Evolutionary conservation across 2,329 filamentous ascomycete species (phyloP).

Genomic region (Xylariales sp.): DNA sequence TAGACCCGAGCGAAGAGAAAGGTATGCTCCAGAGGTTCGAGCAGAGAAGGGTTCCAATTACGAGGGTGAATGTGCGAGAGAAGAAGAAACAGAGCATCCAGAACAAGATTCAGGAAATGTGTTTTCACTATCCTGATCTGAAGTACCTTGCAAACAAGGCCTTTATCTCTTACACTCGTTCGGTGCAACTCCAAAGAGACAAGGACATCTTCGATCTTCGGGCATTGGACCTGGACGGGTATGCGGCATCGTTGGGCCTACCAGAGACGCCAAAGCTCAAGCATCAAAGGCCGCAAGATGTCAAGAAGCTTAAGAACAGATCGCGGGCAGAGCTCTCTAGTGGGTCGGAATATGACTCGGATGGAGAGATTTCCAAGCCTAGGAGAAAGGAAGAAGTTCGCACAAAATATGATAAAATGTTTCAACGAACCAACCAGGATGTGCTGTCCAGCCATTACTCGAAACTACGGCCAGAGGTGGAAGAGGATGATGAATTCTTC

Average conservation of each 20-base stretch:
- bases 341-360: constrained; percentile 53
- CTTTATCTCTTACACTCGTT: constrained; percentile 84
- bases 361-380: constrained; percentile 46
- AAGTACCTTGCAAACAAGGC: constrained; percentile 97
- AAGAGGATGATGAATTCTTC: constrained; percentile 73
- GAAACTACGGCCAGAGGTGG: constrained; percentile 69
- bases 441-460: constrained; percentile 91
- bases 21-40: constrained; percentile 85
- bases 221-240: constrained; percentile 79
- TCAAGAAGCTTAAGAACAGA: constrained; percentile 83
- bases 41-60: constrained; percentile 84
- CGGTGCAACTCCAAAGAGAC: constrained; percentile 81
- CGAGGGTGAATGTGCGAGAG: constrained; percentile 78
- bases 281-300: constrained; percentile 84
- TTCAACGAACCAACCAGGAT: constrained; percentile 93
- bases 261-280: constrained; percentile 91
- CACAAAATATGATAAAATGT: constrained; percentile 98
- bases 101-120: constrained; percentile 86
- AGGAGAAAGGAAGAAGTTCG: constrained; percentile 70
- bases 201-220: constrained; percentile 87
- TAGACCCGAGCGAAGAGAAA: constrained; percentile 86
- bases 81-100: constrained; percentile 87
- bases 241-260: constrained; percentile 77
- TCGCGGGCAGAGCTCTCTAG: constrained; percentile 63
- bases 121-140: constrained; percentile 87